Evolutionary conservation across 2,329 filamentous ascomycete genomes (phyloP).

Genomic region (Aspergillus pseudoglaucus): DNA sequence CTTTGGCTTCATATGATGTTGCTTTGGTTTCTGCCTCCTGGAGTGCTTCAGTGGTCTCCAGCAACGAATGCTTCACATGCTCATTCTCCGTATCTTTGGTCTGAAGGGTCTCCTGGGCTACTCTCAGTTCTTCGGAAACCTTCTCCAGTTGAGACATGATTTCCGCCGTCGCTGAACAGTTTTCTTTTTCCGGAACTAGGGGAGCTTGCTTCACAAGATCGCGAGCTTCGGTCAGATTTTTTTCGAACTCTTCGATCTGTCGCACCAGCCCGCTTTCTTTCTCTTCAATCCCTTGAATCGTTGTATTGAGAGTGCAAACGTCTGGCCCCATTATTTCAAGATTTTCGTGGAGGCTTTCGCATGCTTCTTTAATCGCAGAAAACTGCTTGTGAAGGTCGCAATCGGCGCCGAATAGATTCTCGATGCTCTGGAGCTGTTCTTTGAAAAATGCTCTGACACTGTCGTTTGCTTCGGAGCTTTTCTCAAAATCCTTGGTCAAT

Average conservation of each 20-base stretch:
- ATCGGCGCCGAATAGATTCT: conserved; percentile 10
- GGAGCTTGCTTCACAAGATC: conserved; percentile 12
- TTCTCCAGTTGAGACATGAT: conserved; percentile 21
- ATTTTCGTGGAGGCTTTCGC: conserved; percentile 12
- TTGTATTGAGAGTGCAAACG: conserved; percentile 12
- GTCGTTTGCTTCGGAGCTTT: conserved; percentile 10
- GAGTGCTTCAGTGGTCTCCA: conserved; percentile 10
- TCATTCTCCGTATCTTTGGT: conserved; percentile 15
- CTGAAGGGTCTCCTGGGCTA: conserved; percentile 10
- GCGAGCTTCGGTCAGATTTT: conserved; percentile 14
- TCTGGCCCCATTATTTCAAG: conserved; percentile 14
- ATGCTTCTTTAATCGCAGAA: conserved; percentile 11
- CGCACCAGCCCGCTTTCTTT: conserved; percentile 20
- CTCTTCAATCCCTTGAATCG: conserved; percentile 16
- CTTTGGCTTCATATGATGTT: conserved; percentile 16
- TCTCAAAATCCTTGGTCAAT: conserved; percentile 11
- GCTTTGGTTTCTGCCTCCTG: conserved; percentile 13
- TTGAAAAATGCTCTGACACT: conserved; percentile 10
- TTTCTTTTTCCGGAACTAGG: conserved; percentile 18
- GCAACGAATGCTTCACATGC: conserved; percentile 13
- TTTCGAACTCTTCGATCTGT: conserved; percentile 19
- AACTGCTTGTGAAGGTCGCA: conserved; percentile 18
- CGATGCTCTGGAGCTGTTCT: conserved; percentile 16
- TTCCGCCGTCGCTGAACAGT: conserved; percentile 14
- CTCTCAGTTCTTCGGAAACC: conserved; percentile 10